Base-by-base conservation (phyloP, 2,329 filamentous ascomycete genomes). In the Westerdykella sp. region DNA sequence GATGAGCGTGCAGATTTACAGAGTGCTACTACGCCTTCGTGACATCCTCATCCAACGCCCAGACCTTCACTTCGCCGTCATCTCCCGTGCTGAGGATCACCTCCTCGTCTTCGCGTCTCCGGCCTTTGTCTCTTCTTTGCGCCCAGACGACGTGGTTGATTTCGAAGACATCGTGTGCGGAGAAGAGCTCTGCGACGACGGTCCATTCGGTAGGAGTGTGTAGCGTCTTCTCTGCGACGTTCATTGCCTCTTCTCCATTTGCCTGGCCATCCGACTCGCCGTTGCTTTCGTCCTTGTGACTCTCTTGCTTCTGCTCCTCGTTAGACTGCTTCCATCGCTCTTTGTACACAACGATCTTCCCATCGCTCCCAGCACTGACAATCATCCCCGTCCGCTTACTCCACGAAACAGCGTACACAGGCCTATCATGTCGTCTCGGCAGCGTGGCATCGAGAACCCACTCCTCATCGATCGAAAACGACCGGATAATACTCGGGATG, bases 71-170 rank as follows among this genome's bases (percentile, higher is more conserved):
- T 41, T 85, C 75, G 0, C 93, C 93, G 68, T 97, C 90, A 63
- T 98, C 93, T 0, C 91, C 93, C 0, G 90, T 95, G 13, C 85
- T 93, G 15, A 97, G 73, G 37, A 98, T 73, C 63, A 96, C 84
- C 69, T 97, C 91, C 56, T 95, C 87, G 18, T 68, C 74, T 1
- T 78, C 75, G n/a, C 45, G 74, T 49, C 69, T 73, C 60, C 75
- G 75, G 1, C 72, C 83, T 39, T 75, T 74, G 63, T 95, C 89
- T 44, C 80, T 85, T 44, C 90, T 76, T 55, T 77, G 79, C 52
- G 88, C 89, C 93, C 93, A 98, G 2, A 80, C 81, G 39, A 93
- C 78, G 66, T 96, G 89, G 59, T 98, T 98, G 50, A 97, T 77
- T 69, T 98, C 93, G 60, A 91, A 96, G 2, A 94, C 87, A 1